Percentiles rank a stretch among this genome's conserved stretches.
phyloP scores from a whole-genome alignment of 148 eudicot genomes.

The Diospyros lotus region DNA sequence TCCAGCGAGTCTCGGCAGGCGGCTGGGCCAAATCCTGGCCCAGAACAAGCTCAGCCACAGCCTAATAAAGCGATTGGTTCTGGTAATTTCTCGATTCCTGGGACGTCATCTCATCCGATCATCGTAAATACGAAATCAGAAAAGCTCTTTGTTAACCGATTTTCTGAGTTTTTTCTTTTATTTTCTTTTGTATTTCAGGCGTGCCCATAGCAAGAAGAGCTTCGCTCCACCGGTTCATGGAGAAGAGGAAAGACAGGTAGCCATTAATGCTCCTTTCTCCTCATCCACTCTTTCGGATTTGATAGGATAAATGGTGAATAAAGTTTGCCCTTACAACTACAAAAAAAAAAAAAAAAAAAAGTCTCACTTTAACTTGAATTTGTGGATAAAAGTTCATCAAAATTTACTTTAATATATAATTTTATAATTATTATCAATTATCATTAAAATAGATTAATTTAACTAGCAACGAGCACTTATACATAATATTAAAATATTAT shows the following conservation, averaged over 20 bases:
- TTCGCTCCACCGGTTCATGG: constrained; percentile 66
- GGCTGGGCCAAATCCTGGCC: neutral
- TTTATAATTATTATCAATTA: too few relatives aligned
- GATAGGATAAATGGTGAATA: too few relatives aligned
- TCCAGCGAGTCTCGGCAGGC: neutral
- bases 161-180: neutral
- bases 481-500: too few relatives aligned
- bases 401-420: neutral
- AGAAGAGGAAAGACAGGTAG: constrained; percentile 68
- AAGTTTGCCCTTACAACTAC: too few relatives aligned
- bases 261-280: too few relatives aligned
- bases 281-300: too few relatives aligned
- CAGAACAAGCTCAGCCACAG: neutral
- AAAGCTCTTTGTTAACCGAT: too few relatives aligned
- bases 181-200: constrained; percentile 16
- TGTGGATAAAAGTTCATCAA: neutral
- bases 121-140: too few relatives aligned
- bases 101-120: too few relatives aligned
- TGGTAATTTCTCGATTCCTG: constrained; percentile 15
- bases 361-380: too few relatives aligned
- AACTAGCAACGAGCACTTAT: too few relatives aligned
- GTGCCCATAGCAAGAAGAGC: constrained; percentile 63
- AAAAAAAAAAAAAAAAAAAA: neutral
- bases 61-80: constrained; percentile 19
- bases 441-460: too few relatives aligned